These are phyloP conservation scores for Coemansia sp. DNA, from an alignment of 192 early-diverging fungal species.

Conservation along the genomic window DNA sequence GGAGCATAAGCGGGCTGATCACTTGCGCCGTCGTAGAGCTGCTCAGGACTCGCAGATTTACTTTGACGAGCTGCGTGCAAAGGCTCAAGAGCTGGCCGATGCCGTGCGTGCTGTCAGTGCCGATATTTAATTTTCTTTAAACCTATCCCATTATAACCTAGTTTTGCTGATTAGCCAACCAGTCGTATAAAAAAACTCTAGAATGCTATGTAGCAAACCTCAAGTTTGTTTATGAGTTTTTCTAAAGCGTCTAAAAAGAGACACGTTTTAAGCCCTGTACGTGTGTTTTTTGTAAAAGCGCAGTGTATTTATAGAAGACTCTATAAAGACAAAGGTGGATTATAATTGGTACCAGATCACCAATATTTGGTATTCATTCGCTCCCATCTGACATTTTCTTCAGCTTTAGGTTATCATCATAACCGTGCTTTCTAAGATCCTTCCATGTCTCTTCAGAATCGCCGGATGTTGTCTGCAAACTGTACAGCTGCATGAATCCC, in stretches of 20 bases:
- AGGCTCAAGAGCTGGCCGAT: conserved; percentile 57
- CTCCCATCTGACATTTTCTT: conserved; percentile 34
- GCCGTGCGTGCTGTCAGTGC: conserved; percentile 44
- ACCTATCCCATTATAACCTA: not conserved
- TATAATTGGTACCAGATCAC: conserved; percentile 12
- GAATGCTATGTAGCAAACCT: not conserved
- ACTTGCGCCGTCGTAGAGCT: conserved; percentile 55
- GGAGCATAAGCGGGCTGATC: conserved; percentile 61
- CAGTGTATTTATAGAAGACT: too few relatives aligned
- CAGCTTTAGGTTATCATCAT: conserved; percentile 26
- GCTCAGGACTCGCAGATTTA: conserved; percentile 67
- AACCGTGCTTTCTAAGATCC: conserved; percentile 66
- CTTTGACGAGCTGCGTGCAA: conserved; percentile 61
- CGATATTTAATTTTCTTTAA: conserved; percentile 9
- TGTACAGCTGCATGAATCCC: conserved; percentile 83
- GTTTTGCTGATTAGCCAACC: not conserved
- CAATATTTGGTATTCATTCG: conserved; percentile 17
- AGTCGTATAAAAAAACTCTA: not conserved
- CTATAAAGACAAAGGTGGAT: too few relatives aligned
- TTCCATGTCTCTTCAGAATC: conserved; percentile 74
- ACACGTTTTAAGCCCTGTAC: too few relatives aligned
- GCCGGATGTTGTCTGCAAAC: conserved; percentile 61
- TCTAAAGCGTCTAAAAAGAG: not conserved
- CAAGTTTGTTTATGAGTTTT: not conserved
- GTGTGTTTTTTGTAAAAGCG: too few relatives aligned